Conservation (phyloP, 2,329 filamentous ascomycete genomes). For the Fusarium cyanostomum region DNA sequence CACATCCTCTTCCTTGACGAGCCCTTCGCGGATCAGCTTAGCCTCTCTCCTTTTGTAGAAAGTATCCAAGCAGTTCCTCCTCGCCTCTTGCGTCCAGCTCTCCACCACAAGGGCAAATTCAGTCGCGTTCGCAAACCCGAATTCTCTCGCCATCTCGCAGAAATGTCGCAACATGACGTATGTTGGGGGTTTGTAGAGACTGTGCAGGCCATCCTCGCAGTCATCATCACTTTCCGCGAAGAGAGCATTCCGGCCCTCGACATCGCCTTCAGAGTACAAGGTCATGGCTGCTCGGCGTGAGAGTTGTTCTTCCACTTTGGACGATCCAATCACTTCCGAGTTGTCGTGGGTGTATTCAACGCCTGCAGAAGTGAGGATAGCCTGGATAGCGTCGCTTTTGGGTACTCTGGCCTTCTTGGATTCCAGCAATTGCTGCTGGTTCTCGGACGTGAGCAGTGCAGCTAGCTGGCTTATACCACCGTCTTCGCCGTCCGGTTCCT, state of each 20-base stretch:
- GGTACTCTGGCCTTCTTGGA: constrained; percentile 51
- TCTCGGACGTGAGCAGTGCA: constrained; percentile 57
- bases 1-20: constrained; percentile 39
- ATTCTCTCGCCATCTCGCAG: constrained; percentile 84
- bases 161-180: constrained; percentile 84
- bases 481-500: constrained; percentile 66
- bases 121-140: constrained; percentile 78
- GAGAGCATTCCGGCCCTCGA: constrained; percentile 63
- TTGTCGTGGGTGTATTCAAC: constrained; percentile 98
- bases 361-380: constrained; percentile 86
- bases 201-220: constrained; percentile 46
- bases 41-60: constrained; percentile 79
- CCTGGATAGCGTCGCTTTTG: constrained; percentile 80
- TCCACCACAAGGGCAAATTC: constrained; percentile 94
- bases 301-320: constrained; percentile 88
- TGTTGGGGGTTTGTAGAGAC: constrained; percentile 74
- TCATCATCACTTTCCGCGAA: constrained; percentile 63
- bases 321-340: constrained; percentile 90
- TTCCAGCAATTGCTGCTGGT: constrained; percentile 53
- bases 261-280: constrained; percentile 54
- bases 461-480: constrained; percentile 79
- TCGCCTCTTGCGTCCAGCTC: constrained; percentile 84
- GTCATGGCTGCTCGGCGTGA: constrained; percentile 77
- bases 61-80: constrained; percentile 78
- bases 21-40: constrained; percentile 51